phyloP scores from a whole-genome alignment of 345 rosid species.

The Ceriops decandra region DNA sequence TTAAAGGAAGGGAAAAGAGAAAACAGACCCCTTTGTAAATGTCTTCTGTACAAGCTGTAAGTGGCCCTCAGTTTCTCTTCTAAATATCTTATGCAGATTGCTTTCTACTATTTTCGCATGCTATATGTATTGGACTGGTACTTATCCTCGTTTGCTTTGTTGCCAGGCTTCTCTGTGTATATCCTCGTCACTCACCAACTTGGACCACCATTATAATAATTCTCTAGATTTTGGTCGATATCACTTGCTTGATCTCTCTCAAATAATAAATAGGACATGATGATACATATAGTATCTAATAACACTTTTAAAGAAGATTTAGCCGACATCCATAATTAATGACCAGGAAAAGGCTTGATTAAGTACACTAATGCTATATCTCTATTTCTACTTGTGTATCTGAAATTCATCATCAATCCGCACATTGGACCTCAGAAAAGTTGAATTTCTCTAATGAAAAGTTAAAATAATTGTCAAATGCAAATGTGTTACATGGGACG shows the following conservation, averaged over 20 bases:
- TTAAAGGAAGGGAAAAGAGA: conserved; percentile 2
- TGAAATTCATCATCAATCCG: too few species aligned
- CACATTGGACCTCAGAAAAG: too few species aligned
- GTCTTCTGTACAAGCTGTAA: conserved; percentile 7
- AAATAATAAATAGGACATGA: conserved; percentile 27
- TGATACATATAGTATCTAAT: not conserved
- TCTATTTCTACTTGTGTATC: not conserved
- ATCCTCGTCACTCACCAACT: conserved; percentile 21
- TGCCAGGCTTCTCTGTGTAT: conserved; percentile 6
- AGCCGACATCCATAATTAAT: not conserved
- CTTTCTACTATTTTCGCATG: not conserved
- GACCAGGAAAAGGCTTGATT: not conserved
- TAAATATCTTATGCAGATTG: conserved; percentile 2
- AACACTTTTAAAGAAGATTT: not conserved
- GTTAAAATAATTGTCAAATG: too few species aligned
- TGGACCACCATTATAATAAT: conserved; percentile 33
- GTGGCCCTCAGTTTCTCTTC: conserved; percentile 18
- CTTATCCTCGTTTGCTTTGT: conserved; percentile 2
- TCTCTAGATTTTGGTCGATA: conserved; percentile 20
- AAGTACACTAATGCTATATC: not conserved
- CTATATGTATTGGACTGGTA: conserved; percentile 6
- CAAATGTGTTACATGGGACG: too few species aligned
- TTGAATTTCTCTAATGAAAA: too few species aligned
- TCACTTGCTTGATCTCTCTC: conserved; percentile 31
- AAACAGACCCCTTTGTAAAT: not conserved